These are phyloP conservation scores for Citrus australasica DNA, from an alignment of 345 rosid genomes.

Conservation along the genomic window DNA sequence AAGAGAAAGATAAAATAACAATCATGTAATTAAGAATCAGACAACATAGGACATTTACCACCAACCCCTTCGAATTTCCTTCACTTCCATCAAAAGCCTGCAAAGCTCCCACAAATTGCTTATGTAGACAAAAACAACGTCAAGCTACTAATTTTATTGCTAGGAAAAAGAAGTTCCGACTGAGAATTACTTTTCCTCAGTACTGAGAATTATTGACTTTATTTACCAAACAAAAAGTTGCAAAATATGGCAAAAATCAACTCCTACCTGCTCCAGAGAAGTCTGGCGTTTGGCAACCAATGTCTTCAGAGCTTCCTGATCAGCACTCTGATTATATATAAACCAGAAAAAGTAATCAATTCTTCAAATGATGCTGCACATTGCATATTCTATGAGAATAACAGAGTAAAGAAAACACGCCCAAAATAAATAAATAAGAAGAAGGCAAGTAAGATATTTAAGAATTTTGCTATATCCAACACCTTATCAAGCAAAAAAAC, in stretches of 20 bases:
- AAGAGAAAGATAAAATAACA: neutral
- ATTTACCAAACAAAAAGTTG: neutral
- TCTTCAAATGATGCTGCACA: neutral
- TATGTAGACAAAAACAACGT: neutral
- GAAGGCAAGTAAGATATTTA: no score
- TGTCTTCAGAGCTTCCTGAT: constrained; percentile 65
- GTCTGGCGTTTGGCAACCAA: constrained; percentile 34
- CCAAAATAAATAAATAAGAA: neutral
- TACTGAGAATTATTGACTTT: neutral
- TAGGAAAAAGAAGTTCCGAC: neutral
- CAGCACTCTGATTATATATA: constrained; percentile 40
- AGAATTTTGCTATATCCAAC: no score
- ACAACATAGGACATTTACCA: neutral
- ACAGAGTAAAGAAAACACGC: neutral
- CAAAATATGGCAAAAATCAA: neutral
- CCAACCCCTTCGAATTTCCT: neutral
- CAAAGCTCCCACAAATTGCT: neutral
- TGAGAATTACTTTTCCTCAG: neutral
- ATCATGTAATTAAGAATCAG: neutral
- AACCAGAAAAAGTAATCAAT: neutral
- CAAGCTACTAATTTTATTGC: neutral
- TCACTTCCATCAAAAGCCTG: neutral
- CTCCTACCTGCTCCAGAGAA: constrained; percentile 32
- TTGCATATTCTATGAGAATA: no score
- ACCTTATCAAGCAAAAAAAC: no score